Evolutionary conservation across 305 asterid species (phyloP).

Genomic region (Coffea humblotiana): DNA sequence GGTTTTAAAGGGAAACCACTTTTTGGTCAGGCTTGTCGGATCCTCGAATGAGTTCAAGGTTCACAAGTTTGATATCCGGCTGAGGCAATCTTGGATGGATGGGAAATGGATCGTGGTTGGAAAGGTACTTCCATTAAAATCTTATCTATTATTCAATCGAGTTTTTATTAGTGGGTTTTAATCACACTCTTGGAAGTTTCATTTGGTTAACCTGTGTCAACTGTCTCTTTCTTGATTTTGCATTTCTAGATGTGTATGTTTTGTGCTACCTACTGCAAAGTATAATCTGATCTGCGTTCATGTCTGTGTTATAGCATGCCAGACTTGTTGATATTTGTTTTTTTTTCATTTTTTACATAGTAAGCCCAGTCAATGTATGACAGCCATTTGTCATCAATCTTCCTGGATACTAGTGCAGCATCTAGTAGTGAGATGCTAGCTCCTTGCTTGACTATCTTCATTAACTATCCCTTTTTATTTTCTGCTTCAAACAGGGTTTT

Average conservation of each 20-base stretch:
- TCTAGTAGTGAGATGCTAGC: not conserved
- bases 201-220: not conserved
- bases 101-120: conserved; percentile 42
- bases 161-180: not conserved
- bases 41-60: conserved; percentile 31
- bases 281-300: not conserved
- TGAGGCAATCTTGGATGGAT: conserved; percentile 43
- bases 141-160: not conserved
- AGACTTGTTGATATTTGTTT: not conserved
- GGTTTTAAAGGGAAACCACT: conserved; percentile 23
- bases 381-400: not conserved
- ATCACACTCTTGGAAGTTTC: not conserved
- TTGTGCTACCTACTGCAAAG: not conserved
- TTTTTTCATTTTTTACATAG: not conserved
- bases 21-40: conserved; percentile 41
- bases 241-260: not conserved
- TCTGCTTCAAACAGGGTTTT: conserved; percentile 25
- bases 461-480: conserved; percentile 1
- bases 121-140: conserved; percentile 26
- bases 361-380: not conserved
- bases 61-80: conserved; percentile 27
- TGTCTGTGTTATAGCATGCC: not conserved
- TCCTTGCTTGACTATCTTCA: not conserved
- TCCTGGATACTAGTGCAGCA: not conserved
- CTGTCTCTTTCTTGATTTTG: not conserved